A percentile compares a stretch with the other conserved stretches of the same genome.
Evolutionary conservation across 2,329 filamentous ascomycete genomes (phyloP).

Genomic region (Fusarium sulawesiense): DNA sequence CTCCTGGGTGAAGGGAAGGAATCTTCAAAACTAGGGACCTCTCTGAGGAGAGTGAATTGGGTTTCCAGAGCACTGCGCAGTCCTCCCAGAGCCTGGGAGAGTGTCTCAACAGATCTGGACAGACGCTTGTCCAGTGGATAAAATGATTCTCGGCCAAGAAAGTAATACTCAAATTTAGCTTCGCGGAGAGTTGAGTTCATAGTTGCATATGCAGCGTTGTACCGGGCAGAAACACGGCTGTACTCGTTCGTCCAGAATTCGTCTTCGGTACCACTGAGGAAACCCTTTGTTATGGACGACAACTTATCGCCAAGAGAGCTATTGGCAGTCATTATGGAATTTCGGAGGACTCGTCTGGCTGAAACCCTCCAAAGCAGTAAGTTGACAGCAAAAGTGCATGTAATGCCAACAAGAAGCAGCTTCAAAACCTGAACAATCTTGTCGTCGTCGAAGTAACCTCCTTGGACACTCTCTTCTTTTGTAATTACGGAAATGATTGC

Average conservation of each 20-base stretch:
- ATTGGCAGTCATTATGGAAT: conserved; percentile 78
- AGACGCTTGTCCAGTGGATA: conserved; percentile 83
- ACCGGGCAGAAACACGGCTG: conserved; percentile 68
- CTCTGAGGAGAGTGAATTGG: conserved; percentile 85
- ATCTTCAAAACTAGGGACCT: conserved; percentile 55
- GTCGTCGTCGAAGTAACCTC: conserved; percentile 80
- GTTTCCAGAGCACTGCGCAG: conserved; percentile 88
- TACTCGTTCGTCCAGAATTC: conserved; percentile 78
- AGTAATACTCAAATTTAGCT: conserved; percentile 89
- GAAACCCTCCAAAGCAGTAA: conserved; percentile 82
- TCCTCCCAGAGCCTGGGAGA: conserved; percentile 90
- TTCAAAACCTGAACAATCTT: conserved; percentile 87
- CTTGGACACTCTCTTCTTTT: conserved; percentile 89
- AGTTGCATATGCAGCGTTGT: conserved; percentile 73
- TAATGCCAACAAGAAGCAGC: conserved; percentile 83
- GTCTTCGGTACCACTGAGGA: conserved; percentile 83
- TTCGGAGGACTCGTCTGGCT: conserved; percentile 77
- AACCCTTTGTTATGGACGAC: conserved; percentile 82
- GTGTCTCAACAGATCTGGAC: conserved; percentile 83
- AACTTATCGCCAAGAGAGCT: conserved; percentile 84
- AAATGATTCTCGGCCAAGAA: conserved; percentile 80
- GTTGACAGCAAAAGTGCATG: conserved; percentile 78
- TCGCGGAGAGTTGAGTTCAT: conserved; percentile 84
- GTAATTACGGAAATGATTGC: conserved; percentile 91
- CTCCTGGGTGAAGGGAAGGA: conserved; percentile 31